A percentile compares a stretch with the other conserved stretches of the same genome.
These are phyloP conservation scores for Grigorovia humatica DNA, from an alignment of 805 yeast species.

Conservation along the genomic window DNA sequence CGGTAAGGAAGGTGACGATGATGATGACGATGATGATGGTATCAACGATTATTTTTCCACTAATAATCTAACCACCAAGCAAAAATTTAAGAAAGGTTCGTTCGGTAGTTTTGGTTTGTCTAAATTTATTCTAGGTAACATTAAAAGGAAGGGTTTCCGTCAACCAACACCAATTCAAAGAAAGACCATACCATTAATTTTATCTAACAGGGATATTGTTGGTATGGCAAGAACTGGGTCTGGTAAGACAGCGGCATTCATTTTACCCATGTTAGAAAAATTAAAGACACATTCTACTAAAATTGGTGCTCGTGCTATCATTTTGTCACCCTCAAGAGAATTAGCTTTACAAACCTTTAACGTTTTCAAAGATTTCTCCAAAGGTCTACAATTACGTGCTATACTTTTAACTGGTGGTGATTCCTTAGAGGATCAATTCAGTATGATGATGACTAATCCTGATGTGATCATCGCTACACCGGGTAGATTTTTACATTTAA, in stretches of 20 bases:
- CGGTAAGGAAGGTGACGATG: slow-evolving; percentile 24
- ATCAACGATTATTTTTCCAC: slow-evolving; percentile 35
- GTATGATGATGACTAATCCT: slow-evolving; percentile 87
- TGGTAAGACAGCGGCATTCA: slow-evolving; percentile 97
- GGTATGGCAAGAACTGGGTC: slow-evolving; percentile 99
- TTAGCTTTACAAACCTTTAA: slow-evolving; percentile 86
- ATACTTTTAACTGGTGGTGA: slow-evolving; percentile 93
- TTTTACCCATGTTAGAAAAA: slow-evolving; percentile 80
- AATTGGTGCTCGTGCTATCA: slow-evolving; percentile 80
- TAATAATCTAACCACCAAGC: slow-evolving; percentile 22
- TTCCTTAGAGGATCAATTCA: slow-evolving; percentile 92
- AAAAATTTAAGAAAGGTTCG: slow-evolving; percentile 52
- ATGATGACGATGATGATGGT: slow-evolving; percentile 36
- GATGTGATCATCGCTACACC: slow-evolving; percentile 96
- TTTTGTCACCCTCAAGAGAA: slow-evolving; percentile 92
- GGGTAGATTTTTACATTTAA: slow-evolving; percentile 90
- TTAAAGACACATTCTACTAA: slow-evolving; percentile 75
- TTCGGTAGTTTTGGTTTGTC: slow-evolving; percentile 88
- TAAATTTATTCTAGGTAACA: slow-evolving; percentile 55
- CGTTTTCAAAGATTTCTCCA: slow-evolving; percentile 79
- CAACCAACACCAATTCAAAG: slow-evolving; percentile 98
- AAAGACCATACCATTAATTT: slow-evolving; percentile 82
- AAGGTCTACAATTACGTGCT: slow-evolving; percentile 73
- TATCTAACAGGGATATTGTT: slow-evolving; percentile 86
- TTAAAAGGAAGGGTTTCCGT: slow-evolving; percentile 75